Evolutionary conservation across 2,329 filamentous ascomycete genomes (phyloP), one percentile per base, ranked within the genome.

Genomic region (Nemania sp.): DNA sequence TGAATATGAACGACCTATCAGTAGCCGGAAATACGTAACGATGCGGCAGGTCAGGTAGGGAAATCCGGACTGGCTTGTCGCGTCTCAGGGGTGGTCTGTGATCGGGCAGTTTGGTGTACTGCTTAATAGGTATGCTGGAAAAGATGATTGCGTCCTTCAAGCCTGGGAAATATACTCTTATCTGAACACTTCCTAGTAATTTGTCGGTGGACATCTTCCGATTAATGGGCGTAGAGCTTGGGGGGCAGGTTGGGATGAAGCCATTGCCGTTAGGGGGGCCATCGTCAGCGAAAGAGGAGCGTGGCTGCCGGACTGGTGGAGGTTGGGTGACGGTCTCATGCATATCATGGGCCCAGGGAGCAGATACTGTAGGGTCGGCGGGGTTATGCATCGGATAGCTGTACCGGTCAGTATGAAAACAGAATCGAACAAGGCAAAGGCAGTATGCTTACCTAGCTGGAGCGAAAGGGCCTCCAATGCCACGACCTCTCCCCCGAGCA

Each of bases 1-100:
- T 99, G 81, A 99, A 99, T 75, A 98, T 97, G 80, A 99, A 99
- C 0, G 96, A 98, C 72, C 96, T 87, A 75, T 98, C 94, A 54
- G 88, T 86, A 1, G 94, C 92, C 5, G 96, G 96, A 80, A 96
- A 97, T 68, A 98, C 94, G 80, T 98, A 98, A 70, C 92, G 89
- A 41, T 93, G 92, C 13, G 89, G 84, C 70, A 92, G 87, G 29
- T 92, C 87, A 1, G 96, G 95, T 49, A 99, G 85, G 8, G 94
- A 98, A 73, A 99, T 93, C 58, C 96, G 91, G 47, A 98, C 96
- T 7, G 96, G 96, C 79, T 98, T 99, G 82, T 99, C 96, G 74
- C 96, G 91, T 70, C 96, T 92, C 56, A 99, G 87, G 59, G 96
- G 96, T 22, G 96, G 96, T 24, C 96, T 90, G 80, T 98, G 96